Evolutionary conservation across 805 yeast genomes (phyloP), one percentile per base, ranked within the genome.

Genomic region (Yamadazyma endophytica): DNA sequence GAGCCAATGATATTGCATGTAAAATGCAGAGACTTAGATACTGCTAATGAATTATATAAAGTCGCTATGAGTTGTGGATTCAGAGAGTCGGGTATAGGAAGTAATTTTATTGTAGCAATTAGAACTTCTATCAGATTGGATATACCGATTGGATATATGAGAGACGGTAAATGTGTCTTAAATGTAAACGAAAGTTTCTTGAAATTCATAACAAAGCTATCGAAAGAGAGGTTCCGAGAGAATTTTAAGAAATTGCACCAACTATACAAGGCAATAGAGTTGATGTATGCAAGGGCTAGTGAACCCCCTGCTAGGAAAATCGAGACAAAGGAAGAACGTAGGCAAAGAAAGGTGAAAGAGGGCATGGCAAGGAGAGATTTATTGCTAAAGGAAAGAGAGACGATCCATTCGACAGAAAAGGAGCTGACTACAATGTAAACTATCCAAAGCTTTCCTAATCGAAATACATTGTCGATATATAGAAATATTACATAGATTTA

Each of bases 1-100:
- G 96, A 87, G 57, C 94, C 96, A 3, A 68, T 87, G 52, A 86
- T 87, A 29, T 58, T 86, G 28, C 96, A 87, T 54, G 87, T 87
- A 4, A 81, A 84, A 47, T 84, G 95, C 47, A 66, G 90, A 27
- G 70, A 76, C 42, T 55, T 67, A 16, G 61, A 55, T 9, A 55
- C 68, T 4, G 95, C 96, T 0, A 64, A 70, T n/a, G 57, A 56
- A 23, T 53, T 87, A 8, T 84, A 79, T 41, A 73, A 78, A 21
- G 57, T 73, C 1, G 95, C 95, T 0, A 80, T 86, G 85, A 70
- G 73, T 2, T 81, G 92, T 57, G 96, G 96, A 3, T 87, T 82
- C 48, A 68, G 96, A 47, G 96, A 87, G 54, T 72, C 85, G 18
- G 96, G 96, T 1, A 84, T 87, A 27, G 94, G 94, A 6, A 68